A percentile compares a stretch with the other conserved stretches of the same genome.
Conservation (phyloP, 768 basidiomycete genomes). For the Termitomyces sp. region DNA sequence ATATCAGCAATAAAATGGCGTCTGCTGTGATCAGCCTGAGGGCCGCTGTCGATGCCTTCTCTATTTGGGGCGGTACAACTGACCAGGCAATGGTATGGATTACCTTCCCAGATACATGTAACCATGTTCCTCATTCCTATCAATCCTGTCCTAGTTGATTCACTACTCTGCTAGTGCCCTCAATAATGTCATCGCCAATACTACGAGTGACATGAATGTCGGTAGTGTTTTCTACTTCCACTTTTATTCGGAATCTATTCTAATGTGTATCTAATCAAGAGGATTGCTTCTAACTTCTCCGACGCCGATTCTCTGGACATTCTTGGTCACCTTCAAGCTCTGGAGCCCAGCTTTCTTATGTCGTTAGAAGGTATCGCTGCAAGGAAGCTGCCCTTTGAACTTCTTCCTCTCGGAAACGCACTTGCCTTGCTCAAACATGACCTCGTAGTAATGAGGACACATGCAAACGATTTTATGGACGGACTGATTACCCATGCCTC, state of each 20-base stretch:
- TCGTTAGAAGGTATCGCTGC: slow-evolving; percentile 17
- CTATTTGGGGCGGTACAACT: slow-evolving; percentile 20
- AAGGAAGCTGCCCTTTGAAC: slow-evolving; percentile 21
- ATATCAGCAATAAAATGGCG: slow-evolving; percentile 21
- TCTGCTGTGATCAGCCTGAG: slow-evolving; percentile 23
- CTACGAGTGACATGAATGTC: slow-evolving; percentile 23
- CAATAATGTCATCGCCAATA: slow-evolving; percentile 18
- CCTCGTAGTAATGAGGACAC: slow-evolving; percentile 8
- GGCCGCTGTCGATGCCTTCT: slow-evolving; percentile 24
- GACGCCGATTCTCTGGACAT: slow-evolving; percentile 22
- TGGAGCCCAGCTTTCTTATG: slow-evolving; percentile 23
- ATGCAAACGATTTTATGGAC: slow-evolving; percentile 18
- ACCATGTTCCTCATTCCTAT: neutral
- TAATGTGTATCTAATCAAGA: slow-evolving; percentile 3
- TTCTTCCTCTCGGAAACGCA: slow-evolving; percentile 24
- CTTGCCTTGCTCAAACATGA: slow-evolving; percentile 25
- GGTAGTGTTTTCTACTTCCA: neutral
- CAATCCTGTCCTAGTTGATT: slow-evolving; percentile 17
- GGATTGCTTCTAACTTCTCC: slow-evolving; percentile 13
- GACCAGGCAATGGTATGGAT: slow-evolving; percentile 21
- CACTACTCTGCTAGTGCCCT: slow-evolving; percentile 22
- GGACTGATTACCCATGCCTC: slow-evolving; percentile 21
- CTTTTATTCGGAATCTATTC: neutral
- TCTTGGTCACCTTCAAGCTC: slow-evolving; percentile 14
- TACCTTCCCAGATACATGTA: neutral